These are phyloP conservation scores for Podospora tetraspora DNA, from an alignment of 495 filamentous ascomycete genomes.

Conservation along the genomic window DNA sequence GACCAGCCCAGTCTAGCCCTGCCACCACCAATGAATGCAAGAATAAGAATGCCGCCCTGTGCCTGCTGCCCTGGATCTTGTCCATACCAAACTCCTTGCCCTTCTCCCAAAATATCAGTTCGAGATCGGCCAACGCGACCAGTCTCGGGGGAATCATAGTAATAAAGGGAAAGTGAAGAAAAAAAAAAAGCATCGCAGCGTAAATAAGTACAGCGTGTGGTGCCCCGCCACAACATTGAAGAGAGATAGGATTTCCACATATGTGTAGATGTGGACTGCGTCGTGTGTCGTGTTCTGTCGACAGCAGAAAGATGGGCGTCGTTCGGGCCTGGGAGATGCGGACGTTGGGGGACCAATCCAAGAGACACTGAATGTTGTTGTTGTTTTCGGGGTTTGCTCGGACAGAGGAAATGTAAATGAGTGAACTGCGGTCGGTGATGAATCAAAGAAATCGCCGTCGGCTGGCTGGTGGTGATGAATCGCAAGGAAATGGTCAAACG, in stretches of 20 bases:
- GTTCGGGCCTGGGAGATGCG: background rate
- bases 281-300: background rate
- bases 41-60: background rate
- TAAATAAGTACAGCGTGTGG: background rate
- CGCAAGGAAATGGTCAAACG: constrained; percentile 22
- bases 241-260: background rate
- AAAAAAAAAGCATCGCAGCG: background rate
- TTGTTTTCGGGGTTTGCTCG: constrained; percentile 6
- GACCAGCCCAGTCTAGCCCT: background rate
- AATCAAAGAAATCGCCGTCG: constrained; percentile 17
- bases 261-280: background rate
- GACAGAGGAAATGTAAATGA: constrained; percentile 23
- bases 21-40: background rate
- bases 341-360: background rate
- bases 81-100: background rate
- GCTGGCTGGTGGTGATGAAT: constrained; percentile 6
- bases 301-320: background rate
- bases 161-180: background rate
- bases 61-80: background rate
- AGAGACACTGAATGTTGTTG: background rate
- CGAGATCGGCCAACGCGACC: background rate
- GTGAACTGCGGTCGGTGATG: constrained; percentile 24
- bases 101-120: background rate
- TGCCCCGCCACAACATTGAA: background rate
- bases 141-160: background rate